phyloP scores from a whole-genome alignment of 202 grass and related monocot genomes.

The Schoenoplectus tabernaemontani region DNA sequence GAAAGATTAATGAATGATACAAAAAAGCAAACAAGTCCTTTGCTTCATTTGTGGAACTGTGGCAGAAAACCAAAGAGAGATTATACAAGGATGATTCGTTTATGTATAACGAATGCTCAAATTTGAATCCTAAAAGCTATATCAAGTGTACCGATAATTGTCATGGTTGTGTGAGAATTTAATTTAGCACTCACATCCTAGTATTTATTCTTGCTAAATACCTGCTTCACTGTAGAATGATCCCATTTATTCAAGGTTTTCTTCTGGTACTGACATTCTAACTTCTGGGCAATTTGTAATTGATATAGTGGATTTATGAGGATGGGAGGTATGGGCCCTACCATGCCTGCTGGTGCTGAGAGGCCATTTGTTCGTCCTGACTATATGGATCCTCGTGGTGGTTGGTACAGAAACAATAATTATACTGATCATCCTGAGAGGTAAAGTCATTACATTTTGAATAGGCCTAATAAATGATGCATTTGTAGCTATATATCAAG shows the following conservation, averaged over 20 bases:
- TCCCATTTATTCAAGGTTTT: neutral
- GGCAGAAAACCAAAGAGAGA: neutral
- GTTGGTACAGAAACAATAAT: constrained; percentile 12
- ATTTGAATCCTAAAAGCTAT: constrained; percentile 2
- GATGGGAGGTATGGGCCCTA: constrained; percentile 19
- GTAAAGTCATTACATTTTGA: neutral
- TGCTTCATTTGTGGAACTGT: neutral
- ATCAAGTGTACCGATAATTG: neutral
- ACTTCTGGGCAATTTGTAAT: neutral
- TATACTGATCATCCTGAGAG: constrained; percentile 10
- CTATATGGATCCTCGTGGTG: constrained; percentile 20
- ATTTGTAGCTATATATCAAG: neutral
- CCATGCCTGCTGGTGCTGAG: constrained; percentile 21
- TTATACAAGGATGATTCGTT: neutral
- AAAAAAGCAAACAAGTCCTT: neutral
- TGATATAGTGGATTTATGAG: constrained; percentile 24
- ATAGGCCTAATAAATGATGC: neutral
- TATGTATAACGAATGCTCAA: neutral
- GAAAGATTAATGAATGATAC: neutral
- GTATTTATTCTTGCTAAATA: neutral
- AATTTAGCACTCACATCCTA: neutral
- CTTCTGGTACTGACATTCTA: constrained; percentile 6
- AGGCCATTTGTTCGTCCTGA: constrained; percentile 18
- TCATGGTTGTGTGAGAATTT: neutral
- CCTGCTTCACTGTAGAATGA: neutral